Percentiles rank a stretch among this genome's conserved stretches.
These are phyloP conservation scores for Lichenothelia convexa DNA, from an alignment of 495 filamentous ascomycete genomes.

Conservation along the genomic window DNA sequence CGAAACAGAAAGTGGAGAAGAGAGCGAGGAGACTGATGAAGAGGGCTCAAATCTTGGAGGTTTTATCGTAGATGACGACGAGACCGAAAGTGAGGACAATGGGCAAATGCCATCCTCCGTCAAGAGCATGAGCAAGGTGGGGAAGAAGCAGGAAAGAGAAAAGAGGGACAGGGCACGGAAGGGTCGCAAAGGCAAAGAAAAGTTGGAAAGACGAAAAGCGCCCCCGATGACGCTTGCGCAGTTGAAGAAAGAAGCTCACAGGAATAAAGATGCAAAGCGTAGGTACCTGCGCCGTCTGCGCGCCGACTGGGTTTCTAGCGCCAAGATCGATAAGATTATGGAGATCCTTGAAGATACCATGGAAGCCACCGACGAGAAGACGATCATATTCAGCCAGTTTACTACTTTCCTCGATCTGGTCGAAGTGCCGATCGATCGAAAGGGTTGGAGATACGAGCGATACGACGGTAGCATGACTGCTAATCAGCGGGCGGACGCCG, in stretches of 20 bases:
- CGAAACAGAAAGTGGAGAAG: conserved; percentile 10
- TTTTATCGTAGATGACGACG: conserved; percentile 26
- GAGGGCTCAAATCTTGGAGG: conserved; percentile 18
- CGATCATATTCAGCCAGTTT: conserved; percentile 86
- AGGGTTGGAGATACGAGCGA: conserved; percentile 45
- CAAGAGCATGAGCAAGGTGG: not conserved
- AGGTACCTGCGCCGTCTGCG: conserved; percentile 47
- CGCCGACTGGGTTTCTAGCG: conserved; percentile 51
- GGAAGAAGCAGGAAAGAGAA: conserved; percentile 15
- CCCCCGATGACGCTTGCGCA: conserved; percentile 35
- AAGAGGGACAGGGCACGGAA: conserved; percentile 7
- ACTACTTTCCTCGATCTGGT: conserved; percentile 83
- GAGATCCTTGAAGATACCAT: conserved; percentile 44
- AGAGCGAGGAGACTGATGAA: conserved; percentile 17
- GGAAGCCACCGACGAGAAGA: conserved; percentile 37
- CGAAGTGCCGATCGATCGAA: conserved; percentile 61
- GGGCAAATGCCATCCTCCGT: not conserved
- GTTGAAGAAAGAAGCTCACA: conserved; percentile 44
- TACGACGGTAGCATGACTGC: conserved; percentile 78
- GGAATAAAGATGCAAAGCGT: conserved; percentile 41
- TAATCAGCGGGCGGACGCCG: conserved; percentile 47
- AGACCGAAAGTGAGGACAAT: conserved; percentile 1
- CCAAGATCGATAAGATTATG: conserved; percentile 61
- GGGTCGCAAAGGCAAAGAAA: conserved; percentile 11
- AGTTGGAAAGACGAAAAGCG: conserved; percentile 26